These are phyloP conservation scores for Dactylellina sp. DNA, from an alignment of 2,329 filamentous ascomycete genomes.

Conservation along the genomic window DNA sequence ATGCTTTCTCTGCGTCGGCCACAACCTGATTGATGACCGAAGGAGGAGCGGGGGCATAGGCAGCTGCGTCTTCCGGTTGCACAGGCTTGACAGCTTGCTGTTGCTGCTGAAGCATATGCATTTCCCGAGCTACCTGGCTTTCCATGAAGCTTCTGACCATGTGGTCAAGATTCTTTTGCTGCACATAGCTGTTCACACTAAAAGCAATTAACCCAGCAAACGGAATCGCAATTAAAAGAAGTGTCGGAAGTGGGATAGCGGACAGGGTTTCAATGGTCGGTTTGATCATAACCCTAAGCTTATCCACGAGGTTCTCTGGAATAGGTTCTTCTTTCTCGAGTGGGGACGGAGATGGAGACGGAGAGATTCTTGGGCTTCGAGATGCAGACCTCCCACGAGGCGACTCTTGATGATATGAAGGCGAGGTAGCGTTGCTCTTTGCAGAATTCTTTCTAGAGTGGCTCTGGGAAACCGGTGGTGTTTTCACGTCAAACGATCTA, in stretches of 20 bases:
- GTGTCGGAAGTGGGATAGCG: constrained; percentile 43
- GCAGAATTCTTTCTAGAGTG: constrained; percentile 30
- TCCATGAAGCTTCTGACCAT: constrained; percentile 53
- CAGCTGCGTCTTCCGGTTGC: neutral
- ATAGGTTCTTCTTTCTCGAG: constrained; percentile 35
- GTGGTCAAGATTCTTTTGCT: constrained; percentile 44
- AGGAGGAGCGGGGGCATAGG: constrained; percentile 23
- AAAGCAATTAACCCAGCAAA: constrained; percentile 49
- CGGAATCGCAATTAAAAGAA: constrained; percentile 46
- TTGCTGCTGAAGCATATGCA: constrained; percentile 47
- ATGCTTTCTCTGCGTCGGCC: constrained; percentile 17
- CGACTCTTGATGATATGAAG: constrained; percentile 8
- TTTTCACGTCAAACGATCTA: constrained; percentile 19
- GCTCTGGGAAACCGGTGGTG: neutral
- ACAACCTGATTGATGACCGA: constrained; percentile 24
- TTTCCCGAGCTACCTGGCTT: constrained; percentile 30
- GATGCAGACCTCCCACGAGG: constrained; percentile 30
- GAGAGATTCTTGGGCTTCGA: constrained; percentile 14
- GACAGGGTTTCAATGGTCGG: constrained; percentile 45
- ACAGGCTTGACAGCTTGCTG: constrained; percentile 25
- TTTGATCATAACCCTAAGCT: constrained; percentile 41
- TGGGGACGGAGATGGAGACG: constrained; percentile 31
- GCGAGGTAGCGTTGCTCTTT: neutral
- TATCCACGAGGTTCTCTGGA: constrained; percentile 21
- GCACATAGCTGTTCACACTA: constrained; percentile 51